Evolutionary conservation across 2,329 filamentous ascomycete genomes (phyloP).

Genomic region (Aphanoascus verrucosus): DNA sequence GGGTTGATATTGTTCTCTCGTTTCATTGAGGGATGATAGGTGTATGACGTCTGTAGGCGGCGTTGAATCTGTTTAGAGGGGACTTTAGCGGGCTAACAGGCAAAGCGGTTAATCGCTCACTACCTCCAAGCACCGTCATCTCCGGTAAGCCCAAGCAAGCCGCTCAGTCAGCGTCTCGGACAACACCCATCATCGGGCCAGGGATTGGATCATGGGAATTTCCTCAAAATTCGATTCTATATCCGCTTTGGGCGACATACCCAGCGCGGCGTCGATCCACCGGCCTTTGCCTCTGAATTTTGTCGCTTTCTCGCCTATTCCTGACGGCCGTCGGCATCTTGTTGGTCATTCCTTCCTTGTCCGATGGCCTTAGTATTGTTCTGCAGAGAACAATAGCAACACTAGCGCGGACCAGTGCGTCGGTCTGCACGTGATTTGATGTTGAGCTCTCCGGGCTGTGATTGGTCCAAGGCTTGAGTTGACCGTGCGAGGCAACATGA

Average conservation of each 20-base stretch:
- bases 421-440: background rate
- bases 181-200: no score
- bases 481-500: background rate
- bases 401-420: background rate
- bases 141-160: no score
- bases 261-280: background rate
- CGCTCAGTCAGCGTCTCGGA: no score
- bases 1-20: conserved; percentile 5
- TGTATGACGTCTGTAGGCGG: no score
- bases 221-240: background rate
- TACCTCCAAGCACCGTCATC: no score
- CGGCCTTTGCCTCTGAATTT: background rate
- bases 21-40: background rate
- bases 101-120: no score
- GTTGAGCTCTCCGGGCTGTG: background rate
- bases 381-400: conserved; percentile 20
- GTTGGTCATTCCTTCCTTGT: background rate
- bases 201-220: no score
- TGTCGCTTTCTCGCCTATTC: background rate
- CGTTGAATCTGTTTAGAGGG: no score
- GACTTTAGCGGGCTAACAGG: no score
- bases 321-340: background rate
- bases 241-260: background rate
- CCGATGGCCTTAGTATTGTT: conserved; percentile 13
- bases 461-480: background rate